Evolutionary conservation across 805 yeast species (phyloP), one percentile per base, ranked within the genome.

Genomic region (Suhomyces pyralidae): DNA sequence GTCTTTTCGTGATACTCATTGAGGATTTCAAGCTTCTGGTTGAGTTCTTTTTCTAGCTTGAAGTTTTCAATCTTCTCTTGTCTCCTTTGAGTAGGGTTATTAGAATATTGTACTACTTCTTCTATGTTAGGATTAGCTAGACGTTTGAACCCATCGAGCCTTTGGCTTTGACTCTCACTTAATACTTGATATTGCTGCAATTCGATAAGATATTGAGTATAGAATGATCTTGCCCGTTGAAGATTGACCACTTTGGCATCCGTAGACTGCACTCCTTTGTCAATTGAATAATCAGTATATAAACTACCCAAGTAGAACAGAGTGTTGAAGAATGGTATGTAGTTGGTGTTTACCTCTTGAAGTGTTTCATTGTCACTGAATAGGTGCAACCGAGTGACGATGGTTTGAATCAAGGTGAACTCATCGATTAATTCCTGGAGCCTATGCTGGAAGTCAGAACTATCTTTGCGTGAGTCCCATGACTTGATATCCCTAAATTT

Each of bases 301-400:
- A 73, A 56, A 7, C 40, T 51, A 0, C 68, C 96, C 36, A 87
- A 60, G 58, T 83, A 79, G 63, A 76, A 90, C 55, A 84, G 84
- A 1, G 86, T 62, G 4, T 81, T 70, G 17, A 89, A 63, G 57
- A 80, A 88, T 52, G 81, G 82, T 17, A 91, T 64, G 44, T 88
- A 83, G 5, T 70, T 64, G 0, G 96, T 86, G 40, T 80, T 74
- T 9, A 91, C 61, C 59, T 91, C 97, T 0, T 83, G 88, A 2
- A 88, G 53, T 0, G 77, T 62, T 64, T 91, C 97, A 65, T 90
- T 90, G 10, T 71, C 68, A 59, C 93, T 86, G 69, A 88, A 90
- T 22, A 90, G 65, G 2, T 83, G 75, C 15, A 84, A 67, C n/a
- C 70, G 68, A 10, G 74, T 69, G 0, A 85, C 73, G 10, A 73